Base-by-base conservation (phyloP, 257 asterid species). In the Plectranthus barbatus region DNA sequence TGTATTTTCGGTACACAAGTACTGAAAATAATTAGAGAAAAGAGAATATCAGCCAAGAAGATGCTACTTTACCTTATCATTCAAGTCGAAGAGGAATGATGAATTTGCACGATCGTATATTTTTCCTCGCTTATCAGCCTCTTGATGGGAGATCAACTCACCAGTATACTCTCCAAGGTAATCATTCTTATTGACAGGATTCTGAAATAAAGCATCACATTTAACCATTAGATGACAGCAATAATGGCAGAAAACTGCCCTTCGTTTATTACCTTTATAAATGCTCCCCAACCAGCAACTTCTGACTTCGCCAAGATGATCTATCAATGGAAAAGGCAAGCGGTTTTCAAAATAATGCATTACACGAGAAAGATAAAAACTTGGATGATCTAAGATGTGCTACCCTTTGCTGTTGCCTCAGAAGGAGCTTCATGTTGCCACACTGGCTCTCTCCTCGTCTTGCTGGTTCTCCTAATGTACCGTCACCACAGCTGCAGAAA, bases 271-370 rank as follows among this genome's bases (percentile, higher is more conserved):
- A 88, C 98, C 95, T 88, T 86, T 69, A 86, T 72, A 82, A 91
- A 91, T 47, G 98, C 98, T 72, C 98, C 98, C 98, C 95, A 91
- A 54, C 98, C 98, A 64, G 98, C 86, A 60, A 91, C 87, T 66
- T 88, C 96, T 14, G 98, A 91, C 76, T 73, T 91, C 50, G 84
- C 77, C 74, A 91, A 74, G 73, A 91, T 90, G 64, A 91, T 86
- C 98, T 91, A 57, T 11, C 12, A 72, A 49, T 0, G 20, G 31
- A 48, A 66, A 56, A 63, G n/a, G 13, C 21, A 50, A 55, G 60
- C 14, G 9, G 7, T 26, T 56, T 39, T 48, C 52, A 26, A 14
- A 48, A 50, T 29, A 45, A 23, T 52, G 50, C 23, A 55, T 48
- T 6, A 49, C 69, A 63, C 20, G 57, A 37, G 49, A 60, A 17